Evolutionary conservation across 2,329 filamentous ascomycete genomes (phyloP).

Genomic region (Cercospora canescens): DNA sequence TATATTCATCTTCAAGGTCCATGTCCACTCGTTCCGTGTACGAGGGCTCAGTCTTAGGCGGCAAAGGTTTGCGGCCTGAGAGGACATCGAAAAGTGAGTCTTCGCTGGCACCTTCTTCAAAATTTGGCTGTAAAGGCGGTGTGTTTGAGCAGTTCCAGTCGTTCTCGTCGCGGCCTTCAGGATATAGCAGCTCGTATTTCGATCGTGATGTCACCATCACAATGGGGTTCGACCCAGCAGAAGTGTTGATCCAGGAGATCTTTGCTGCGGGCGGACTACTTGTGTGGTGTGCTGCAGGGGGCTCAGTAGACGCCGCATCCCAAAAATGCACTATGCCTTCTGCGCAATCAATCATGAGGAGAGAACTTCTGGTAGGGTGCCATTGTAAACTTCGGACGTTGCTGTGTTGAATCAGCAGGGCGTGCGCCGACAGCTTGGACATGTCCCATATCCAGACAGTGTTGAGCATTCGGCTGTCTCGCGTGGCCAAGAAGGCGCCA

Average conservation of each 20-base stretch:
- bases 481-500: conserved; percentile 33
- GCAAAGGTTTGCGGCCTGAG: conserved; percentile 47
- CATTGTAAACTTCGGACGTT: conserved; percentile 46
- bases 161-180: conserved; percentile 34
- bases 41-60: conserved; percentile 33
- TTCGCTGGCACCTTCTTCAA: conserved; percentile 42
- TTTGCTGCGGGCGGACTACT: conserved; percentile 10
- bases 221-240: conserved; percentile 30
- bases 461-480: conserved; percentile 37
- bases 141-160: background rate
- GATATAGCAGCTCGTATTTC: conserved; percentile 43
- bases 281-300: conserved; percentile 25
- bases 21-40: conserved; percentile 35
- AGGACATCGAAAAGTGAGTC: conserved; percentile 52
- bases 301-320: conserved; percentile 25
- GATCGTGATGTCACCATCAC: conserved; percentile 40
- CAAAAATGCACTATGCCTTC: conserved; percentile 44
- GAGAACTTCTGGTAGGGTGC: conserved; percentile 41
- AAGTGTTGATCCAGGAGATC: conserved; percentile 26
- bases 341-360: conserved; percentile 46
- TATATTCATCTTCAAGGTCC: conserved; percentile 32
- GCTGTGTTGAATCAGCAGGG: conserved; percentile 47
- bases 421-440: conserved; percentile 37
- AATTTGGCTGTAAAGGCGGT: conserved; percentile 24
- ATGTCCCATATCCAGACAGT: conserved; percentile 53